phyloP scores from a whole-genome alignment of 1,284 basidiomycete species.

The Leccinum colubrinum region DNA sequence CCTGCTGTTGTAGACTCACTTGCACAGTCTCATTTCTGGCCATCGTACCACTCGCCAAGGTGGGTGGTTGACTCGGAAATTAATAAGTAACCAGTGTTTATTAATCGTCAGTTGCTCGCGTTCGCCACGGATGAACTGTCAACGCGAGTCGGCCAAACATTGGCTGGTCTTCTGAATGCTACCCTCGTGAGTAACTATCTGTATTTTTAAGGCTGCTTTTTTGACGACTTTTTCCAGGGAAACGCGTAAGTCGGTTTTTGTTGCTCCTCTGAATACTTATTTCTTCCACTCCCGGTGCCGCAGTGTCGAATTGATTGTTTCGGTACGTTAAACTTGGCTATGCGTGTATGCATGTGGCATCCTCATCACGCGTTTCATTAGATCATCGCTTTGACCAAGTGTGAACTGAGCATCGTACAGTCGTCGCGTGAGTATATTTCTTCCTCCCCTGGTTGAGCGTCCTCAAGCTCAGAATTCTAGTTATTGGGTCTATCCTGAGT shows the following conservation, averaged over 20 bases:
- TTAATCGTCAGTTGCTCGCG: constrained; percentile 60
- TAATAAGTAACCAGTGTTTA: background rate
- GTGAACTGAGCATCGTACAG: constrained; percentile 82
- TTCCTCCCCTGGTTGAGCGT: constrained; percentile 27
- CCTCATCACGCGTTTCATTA: constrained; percentile 34
- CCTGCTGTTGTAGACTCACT: constrained; percentile 4
- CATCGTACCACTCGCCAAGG: constrained; percentile 76
- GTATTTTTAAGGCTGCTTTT: background rate
- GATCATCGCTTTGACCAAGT: constrained; percentile 82
- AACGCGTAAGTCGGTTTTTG: constrained; percentile 60
- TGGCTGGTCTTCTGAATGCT: constrained; percentile 84
- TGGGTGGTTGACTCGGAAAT: constrained; percentile 22
- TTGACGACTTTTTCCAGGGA: constrained; percentile 44
- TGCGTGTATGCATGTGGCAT: constrained; percentile 6
- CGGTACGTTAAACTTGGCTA: constrained; percentile 40
- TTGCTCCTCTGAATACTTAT: constrained; percentile 2
- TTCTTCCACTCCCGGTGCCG: background rate
- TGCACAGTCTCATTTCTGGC: constrained; percentile 64
- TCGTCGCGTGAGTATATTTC: constrained; percentile 59
- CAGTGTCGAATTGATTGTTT: constrained; percentile 80
- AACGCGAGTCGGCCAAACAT: constrained; percentile 78
- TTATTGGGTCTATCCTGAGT: constrained; percentile 80
- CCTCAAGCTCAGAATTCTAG: constrained; percentile 36
- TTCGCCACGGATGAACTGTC: constrained; percentile 90
- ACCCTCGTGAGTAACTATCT: constrained; percentile 58